Evolutionary conservation across 2,329 filamentous ascomycete genomes (phyloP).

Genomic region (Magnaporthiopsis poae): DNA sequence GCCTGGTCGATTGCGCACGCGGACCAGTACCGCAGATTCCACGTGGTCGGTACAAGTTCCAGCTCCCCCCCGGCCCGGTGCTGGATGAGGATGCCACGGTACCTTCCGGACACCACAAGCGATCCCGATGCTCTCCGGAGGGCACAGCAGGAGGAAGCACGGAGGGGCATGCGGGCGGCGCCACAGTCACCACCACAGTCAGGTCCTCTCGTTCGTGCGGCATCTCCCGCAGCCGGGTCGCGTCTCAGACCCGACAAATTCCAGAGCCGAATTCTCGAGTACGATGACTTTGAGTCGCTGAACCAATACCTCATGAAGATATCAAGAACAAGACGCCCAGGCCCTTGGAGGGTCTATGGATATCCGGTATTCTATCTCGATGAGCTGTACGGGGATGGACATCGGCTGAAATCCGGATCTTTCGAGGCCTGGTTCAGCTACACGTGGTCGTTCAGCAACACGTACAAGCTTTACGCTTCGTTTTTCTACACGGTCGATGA

Average conservation of each 20-base stretch:
- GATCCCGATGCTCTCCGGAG: slow-evolving; percentile 26
- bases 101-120: slow-evolving; percentile 23
- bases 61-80: slow-evolving; percentile 12
- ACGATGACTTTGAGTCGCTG: neutral
- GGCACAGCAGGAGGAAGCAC: neutral
- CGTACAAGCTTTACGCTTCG: slow-evolving; percentile 29
- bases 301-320: neutral
- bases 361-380: slow-evolving; percentile 33
- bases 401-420: slow-evolving; percentile 18
- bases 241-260: neutral
- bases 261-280: neutral
- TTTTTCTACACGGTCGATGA: slow-evolving; percentile 41
- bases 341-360: slow-evolving; percentile 17
- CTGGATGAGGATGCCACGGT: slow-evolving; percentile 26
- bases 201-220: neutral
- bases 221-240: neutral
- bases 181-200: neutral
- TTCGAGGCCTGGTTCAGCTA: slow-evolving; percentile 28
- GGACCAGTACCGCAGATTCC: slow-evolving; percentile 44
- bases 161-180: neutral
- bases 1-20: slow-evolving; percentile 43
- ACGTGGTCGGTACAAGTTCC: slow-evolving; percentile 23
- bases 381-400: slow-evolving; percentile 26
- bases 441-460: slow-evolving; percentile 16
- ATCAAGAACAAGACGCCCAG: neutral